Base-by-base conservation (phyloP, 768 basidiomycete genomes). In the Rhizopogon vinicolor region DNA sequence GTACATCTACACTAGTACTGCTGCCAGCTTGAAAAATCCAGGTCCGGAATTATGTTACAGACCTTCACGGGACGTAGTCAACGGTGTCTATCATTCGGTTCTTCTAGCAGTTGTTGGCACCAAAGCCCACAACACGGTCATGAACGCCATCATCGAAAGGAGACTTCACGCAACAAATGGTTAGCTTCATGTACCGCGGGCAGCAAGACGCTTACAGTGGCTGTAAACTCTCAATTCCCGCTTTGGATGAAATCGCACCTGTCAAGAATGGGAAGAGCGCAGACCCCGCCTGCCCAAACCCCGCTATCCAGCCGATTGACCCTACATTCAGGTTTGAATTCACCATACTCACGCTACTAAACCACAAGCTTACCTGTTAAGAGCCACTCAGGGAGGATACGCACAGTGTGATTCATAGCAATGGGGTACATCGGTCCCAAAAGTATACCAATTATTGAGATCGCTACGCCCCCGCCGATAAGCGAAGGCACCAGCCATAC, bases 401-500 rank as follows among this genome's bases (percentile, higher is more conserved):
- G 72, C 12, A 61, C 64, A 2, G 73, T 64, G 41, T 77, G 70
- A 18, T 67, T 68, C 51, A 73, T 64, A 14, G 72, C 56, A 43
- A 88, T 80, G 1, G 86, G 87, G 63, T 86, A 90, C 72, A 90
- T 81, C 3, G 87, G 88, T 0, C 87, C 89, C n/a, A 91, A 73
- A 22, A 89, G 68, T 8, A 89, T 46, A 16, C 89, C 89, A 14
- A 89, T 70, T 44, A 89, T 60, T 2, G 85, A 78, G 22, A 89
- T 76, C 0, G 84, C 81, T 3, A 89, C 74, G 2, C 81, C 88
- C 60, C 81, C 77, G 3, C 80, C 85, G 8, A 88, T 72, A 14
- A 90, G 72, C 5, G 82, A 85, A 22, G 84, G 85, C 0, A 84
- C 79, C 29, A 85, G 74, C 88, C 89, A 91, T 40, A 91, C 72